Evolutionary conservation across 768 basidiomycete species (phyloP).

Genomic region (Lactifluus rugatus): DNA sequence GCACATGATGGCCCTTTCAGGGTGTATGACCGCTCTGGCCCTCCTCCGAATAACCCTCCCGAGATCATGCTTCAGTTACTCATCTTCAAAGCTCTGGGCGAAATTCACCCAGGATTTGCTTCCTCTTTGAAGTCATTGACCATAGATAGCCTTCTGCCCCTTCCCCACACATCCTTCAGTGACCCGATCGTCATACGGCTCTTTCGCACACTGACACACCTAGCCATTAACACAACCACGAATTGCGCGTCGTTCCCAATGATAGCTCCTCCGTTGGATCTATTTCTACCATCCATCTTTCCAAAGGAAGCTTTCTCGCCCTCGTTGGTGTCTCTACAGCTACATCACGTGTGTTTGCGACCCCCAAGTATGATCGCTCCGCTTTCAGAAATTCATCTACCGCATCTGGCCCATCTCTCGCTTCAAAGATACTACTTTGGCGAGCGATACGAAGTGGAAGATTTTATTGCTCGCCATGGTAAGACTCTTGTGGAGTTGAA

Average conservation of each 20-base stretch:
- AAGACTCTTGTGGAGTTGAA: neutral
- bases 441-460: neutral
- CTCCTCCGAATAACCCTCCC: neutral
- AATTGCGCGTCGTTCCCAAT: neutral
- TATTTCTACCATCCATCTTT: neutral
- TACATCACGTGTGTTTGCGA: conserved; percentile 1
- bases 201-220: neutral
- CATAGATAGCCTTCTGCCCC: neutral
- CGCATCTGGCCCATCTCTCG: neutral
- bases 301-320: neutral
- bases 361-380: neutral
- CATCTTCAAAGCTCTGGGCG: conserved; percentile 4
- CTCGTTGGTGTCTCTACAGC: conserved; percentile 2
- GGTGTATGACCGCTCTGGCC: too few species aligned
- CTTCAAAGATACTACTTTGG: conserved; percentile 3
- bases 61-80: conserved; percentile 7
- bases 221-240: neutral
- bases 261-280: neutral
- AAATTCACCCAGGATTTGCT: neutral
- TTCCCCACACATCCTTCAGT: neutral
- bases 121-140: neutral
- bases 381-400: neutral
- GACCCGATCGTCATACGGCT: neutral
- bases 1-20: neutral
- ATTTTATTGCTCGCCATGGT: conserved; percentile 6